Conservation (phyloP, 768 basidiomycete species). For the Mycena filopes region DNA sequence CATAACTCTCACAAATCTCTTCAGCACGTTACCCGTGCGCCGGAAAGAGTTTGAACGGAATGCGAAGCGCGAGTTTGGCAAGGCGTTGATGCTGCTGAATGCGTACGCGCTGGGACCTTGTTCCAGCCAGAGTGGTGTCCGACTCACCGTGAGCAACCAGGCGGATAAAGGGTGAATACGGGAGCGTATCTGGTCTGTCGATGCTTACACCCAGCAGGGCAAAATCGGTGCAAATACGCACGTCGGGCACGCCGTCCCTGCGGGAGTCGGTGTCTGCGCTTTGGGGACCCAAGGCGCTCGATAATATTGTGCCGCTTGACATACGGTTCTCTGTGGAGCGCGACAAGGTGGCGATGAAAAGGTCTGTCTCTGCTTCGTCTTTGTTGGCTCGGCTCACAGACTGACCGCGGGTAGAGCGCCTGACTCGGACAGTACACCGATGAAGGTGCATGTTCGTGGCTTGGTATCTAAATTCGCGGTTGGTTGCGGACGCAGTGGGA, state of each 20-base stretch:
- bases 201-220: constrained; percentile 50
- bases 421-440: constrained; percentile 35
- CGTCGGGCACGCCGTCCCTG: constrained; percentile 71
- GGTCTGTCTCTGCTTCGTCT: constrained; percentile 16
- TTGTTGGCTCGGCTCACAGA: neutral
- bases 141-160: constrained; percentile 79
- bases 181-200: neutral
- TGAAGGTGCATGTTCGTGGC: constrained; percentile 72
- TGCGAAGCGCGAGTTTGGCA: constrained; percentile 88
- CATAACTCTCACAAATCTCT: constrained; percentile 74
- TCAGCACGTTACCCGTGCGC: constrained; percentile 87
- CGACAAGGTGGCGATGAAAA: constrained; percentile 63
- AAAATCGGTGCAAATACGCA: constrained; percentile 77
- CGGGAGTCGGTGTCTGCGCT: constrained; percentile 75
- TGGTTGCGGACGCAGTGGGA: constrained; percentile 78
- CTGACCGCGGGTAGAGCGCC: constrained; percentile 13
- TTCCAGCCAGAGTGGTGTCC: constrained; percentile 75
- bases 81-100: constrained; percentile 82
- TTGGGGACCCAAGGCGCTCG: constrained; percentile 87
- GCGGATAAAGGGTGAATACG: constrained; percentile 70
- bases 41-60: constrained; percentile 93
- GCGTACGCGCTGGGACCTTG: constrained; percentile 94
- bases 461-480: constrained; percentile 85
- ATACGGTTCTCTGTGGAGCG: constrained; percentile 74
- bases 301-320: constrained; percentile 79